Evolutionary conservation across 1,139 yeast species (phyloP).

Genomic region (Hansenula anomala): DNA sequence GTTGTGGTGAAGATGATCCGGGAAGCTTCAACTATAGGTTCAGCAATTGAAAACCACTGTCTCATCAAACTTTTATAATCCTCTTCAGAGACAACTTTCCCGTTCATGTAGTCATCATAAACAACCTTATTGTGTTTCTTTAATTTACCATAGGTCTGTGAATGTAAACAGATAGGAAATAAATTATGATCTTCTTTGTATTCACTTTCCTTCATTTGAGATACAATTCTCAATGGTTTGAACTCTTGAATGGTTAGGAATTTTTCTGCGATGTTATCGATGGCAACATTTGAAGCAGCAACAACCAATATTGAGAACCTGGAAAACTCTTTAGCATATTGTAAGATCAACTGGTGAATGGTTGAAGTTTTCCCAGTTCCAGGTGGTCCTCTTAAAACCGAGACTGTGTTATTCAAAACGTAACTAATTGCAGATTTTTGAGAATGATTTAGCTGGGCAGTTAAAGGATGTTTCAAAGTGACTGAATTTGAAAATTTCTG

Average conservation of each 20-base stretch:
- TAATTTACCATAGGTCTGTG: slow-evolving; percentile 47
- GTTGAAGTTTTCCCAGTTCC: slow-evolving; percentile 69
- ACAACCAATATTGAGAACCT: slow-evolving; percentile 69
- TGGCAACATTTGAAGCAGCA: slow-evolving; percentile 73
- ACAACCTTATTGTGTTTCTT: slow-evolving; percentile 40
- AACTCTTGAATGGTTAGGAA: too few species aligned
- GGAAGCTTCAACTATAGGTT: slow-evolving; percentile 53
- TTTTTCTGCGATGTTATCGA: slow-evolving; percentile 73
- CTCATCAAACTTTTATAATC: slow-evolving; percentile 46
- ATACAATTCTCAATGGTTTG: slow-evolving; percentile 61
- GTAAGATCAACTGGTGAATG: slow-evolving; percentile 60
- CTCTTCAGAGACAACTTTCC: slow-evolving; percentile 35
- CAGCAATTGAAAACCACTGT: slow-evolving; percentile 39
- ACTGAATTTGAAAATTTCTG: too few species aligned
- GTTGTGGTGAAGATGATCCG: slow-evolving; percentile 69
- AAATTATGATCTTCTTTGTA: slow-evolving; percentile 52
- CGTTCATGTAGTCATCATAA: slow-evolving; percentile 37
- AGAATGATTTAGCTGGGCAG: slow-evolving; percentile 50
- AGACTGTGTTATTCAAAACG: slow-evolving; percentile 59
- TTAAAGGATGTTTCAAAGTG: too few species aligned
- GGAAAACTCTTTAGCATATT: slow-evolving; percentile 49
- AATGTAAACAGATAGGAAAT: slow-evolving; percentile 58
- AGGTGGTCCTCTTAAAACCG: slow-evolving; percentile 66
- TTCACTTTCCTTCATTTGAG: slow-evolving; percentile 57
- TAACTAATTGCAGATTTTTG: slow-evolving; percentile 67